phyloP scores from a whole-genome alignment of 257 asterid genomes.

The Sherardia arvensis region DNA sequence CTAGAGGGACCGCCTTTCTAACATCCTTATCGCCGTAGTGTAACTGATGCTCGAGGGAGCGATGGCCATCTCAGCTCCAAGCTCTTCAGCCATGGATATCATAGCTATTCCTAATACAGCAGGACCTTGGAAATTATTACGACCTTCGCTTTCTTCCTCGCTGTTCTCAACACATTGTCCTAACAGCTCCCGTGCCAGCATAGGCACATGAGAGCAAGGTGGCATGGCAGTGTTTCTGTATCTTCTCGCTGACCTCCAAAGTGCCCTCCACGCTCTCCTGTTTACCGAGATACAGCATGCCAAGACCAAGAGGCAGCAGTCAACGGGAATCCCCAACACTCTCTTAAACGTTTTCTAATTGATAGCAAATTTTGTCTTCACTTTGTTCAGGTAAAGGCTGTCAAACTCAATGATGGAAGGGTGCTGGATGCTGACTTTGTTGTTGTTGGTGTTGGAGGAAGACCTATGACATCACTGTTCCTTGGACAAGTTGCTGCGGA shows the following conservation, averaged over 20 bases:
- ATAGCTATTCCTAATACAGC: slow-evolving; percentile 97
- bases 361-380: slow-evolving; percentile 1
- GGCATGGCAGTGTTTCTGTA: slow-evolving; percentile 80
- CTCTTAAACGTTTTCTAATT: slow-evolving; percentile 3
- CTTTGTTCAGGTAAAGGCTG: slow-evolving; percentile 63
- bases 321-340: too few relatives aligned
- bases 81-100: slow-evolving; percentile 98
- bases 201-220: slow-evolving; percentile 89
- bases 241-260: slow-evolving; percentile 62
- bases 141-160: too few relatives aligned
- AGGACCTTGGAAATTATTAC: slow-evolving; percentile 91
- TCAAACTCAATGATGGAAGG: slow-evolving; percentile 87
- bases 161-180: slow-evolving; percentile 96
- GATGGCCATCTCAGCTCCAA: slow-evolving; percentile 97
- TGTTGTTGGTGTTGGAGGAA: slow-evolving; percentile 93
- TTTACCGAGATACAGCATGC: slow-evolving; percentile 89
- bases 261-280: slow-evolving; percentile 96
- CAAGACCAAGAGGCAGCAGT: slow-evolving; percentile 85
- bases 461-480: slow-evolving; percentile 56
- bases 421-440: slow-evolving; percentile 88
- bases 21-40: slow-evolving; percentile 94
- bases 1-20: slow-evolving; percentile 85
- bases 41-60: slow-evolving; percentile 87
- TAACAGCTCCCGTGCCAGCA: slow-evolving; percentile 92
- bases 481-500: slow-evolving; percentile 91